A percentile compares a stretch with the other conserved stretches of the same genome.
Conservation (phyloP, 2,329 filamentous ascomycete species). For the Penicillium sp. region DNA sequence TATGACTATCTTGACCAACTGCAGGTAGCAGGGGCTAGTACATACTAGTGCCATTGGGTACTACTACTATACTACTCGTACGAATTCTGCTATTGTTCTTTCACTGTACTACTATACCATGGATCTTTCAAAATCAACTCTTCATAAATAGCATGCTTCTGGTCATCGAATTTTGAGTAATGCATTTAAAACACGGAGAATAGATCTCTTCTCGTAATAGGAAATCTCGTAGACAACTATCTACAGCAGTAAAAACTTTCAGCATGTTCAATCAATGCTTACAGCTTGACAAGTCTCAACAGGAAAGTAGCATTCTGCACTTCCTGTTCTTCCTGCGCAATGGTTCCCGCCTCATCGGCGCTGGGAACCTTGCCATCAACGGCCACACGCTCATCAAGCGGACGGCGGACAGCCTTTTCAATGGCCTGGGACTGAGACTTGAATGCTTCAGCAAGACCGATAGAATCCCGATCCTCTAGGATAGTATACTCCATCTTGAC, state of each 20-base stretch:
- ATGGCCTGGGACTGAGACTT: conserved; percentile 69
- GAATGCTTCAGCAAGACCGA: conserved; percentile 74
- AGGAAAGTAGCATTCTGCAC: conserved; percentile 81
- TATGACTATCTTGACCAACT: too few relatives aligned
- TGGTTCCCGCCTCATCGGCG: conserved; percentile 62
- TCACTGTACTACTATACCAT: too few relatives aligned
- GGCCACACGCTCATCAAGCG: conserved; percentile 70
- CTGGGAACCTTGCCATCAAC: conserved; percentile 62
- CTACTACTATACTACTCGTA: too few relatives aligned
- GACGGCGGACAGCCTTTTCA: conserved; percentile 76
- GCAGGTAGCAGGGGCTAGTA: too few relatives aligned
- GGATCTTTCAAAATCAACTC: too few relatives aligned
- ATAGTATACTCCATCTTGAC: conserved; percentile 93
- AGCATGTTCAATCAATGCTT: conserved; percentile 29
- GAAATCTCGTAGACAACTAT: background rate
- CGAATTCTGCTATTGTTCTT: too few relatives aligned
- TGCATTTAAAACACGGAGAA: background rate
- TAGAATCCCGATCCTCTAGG: conserved; percentile 74
- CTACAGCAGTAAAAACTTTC: background rate
- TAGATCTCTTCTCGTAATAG: background rate
- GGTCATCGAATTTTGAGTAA: too few relatives aligned
- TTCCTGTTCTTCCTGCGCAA: conserved; percentile 83
- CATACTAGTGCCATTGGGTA: too few relatives aligned
- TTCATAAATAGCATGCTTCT: too few relatives aligned
- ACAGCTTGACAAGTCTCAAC: conserved; percentile 76